Evolutionary conservation across 495 filamentous ascomycete genomes (phyloP).

Genomic region (Pyronema domesticum): DNA sequence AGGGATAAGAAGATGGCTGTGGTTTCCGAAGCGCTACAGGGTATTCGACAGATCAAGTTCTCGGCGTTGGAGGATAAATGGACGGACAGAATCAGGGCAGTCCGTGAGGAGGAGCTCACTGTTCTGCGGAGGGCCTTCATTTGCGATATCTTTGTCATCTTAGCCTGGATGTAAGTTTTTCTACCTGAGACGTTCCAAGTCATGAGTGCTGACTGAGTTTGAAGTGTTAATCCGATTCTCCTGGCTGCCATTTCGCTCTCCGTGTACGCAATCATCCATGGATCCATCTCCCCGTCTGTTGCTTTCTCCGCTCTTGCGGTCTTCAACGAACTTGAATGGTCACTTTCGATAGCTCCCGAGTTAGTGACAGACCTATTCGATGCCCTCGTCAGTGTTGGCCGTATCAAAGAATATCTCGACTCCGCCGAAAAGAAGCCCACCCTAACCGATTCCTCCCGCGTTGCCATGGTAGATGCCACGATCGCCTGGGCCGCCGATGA

Average conservation of each 20-base stretch:
- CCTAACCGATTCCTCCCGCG: constrained; percentile 36
- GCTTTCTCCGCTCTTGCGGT: constrained; percentile 68
- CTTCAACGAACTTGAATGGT: constrained; percentile 52
- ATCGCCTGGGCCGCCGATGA: constrained; percentile 56
- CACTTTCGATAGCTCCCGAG: constrained; percentile 53
- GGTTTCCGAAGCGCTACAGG: constrained; percentile 63
- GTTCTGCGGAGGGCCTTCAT: constrained; percentile 48
- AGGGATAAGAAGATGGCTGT: constrained; percentile 56
- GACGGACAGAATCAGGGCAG: constrained; percentile 52
- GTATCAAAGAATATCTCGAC: constrained; percentile 54
- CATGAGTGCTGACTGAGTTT: neutral
- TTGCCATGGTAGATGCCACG: constrained; percentile 49
- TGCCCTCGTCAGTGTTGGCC: constrained; percentile 52
- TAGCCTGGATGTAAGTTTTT: constrained; percentile 1
- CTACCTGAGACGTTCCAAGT: no score
- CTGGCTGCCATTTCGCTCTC: constrained; percentile 54
- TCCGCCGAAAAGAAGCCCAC: constrained; percentile 46
- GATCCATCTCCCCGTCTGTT: constrained; percentile 48
- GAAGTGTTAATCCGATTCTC: constrained; percentile 40
- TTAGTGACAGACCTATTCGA: constrained; percentile 51
- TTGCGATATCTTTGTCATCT: constrained; percentile 30
- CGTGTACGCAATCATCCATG: constrained; percentile 45
- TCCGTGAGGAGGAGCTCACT: constrained; percentile 46
- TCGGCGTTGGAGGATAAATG: constrained; percentile 65
- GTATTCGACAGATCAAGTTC: constrained; percentile 76